These are phyloP conservation scores for Schoenoplectus tabernaemontani DNA, from an alignment of 202 grass and related monocot species.

Conservation along the genomic window DNA sequence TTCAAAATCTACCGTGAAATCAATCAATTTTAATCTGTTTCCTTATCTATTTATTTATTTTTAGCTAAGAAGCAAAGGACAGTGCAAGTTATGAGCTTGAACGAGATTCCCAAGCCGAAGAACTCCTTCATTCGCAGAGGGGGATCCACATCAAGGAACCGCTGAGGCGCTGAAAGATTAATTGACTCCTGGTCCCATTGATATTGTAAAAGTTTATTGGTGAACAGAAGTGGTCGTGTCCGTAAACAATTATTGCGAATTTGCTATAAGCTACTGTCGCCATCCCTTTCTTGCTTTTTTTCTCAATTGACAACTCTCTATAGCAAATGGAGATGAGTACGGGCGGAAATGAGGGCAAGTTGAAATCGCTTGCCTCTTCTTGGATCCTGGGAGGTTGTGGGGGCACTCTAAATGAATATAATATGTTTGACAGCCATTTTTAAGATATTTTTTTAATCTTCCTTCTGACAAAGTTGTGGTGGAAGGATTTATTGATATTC, in stretches of 20 bases:
- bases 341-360: neutral
- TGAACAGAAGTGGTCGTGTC: neutral
- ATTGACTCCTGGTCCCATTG: neutral
- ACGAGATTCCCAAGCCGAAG: constrained; percentile 71
- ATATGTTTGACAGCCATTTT: neutral
- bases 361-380: constrained; percentile 2
- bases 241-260: constrained; percentile 6
- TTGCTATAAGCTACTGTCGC: neutral
- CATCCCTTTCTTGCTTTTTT: neutral
- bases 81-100: constrained; percentile 74
- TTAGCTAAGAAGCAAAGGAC: constrained; percentile 66
- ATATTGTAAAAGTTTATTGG: constrained; percentile 9
- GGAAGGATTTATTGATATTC: neutral
- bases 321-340: neutral
- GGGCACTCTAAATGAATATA: neutral
- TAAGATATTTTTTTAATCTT: neutral
- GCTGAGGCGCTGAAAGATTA: constrained; percentile 18
- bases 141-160: constrained; percentile 37
- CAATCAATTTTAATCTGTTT: neutral
- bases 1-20: neutral
- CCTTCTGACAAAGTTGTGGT: neutral
- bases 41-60: neutral
- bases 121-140: constrained; percentile 52
- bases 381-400: constrained; percentile 5
- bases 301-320: neutral